These are phyloP conservation scores for Phaeosphaeriaceae sp. DNA, from an alignment of 2,329 filamentous ascomycete genomes.

Conservation along the genomic window DNA sequence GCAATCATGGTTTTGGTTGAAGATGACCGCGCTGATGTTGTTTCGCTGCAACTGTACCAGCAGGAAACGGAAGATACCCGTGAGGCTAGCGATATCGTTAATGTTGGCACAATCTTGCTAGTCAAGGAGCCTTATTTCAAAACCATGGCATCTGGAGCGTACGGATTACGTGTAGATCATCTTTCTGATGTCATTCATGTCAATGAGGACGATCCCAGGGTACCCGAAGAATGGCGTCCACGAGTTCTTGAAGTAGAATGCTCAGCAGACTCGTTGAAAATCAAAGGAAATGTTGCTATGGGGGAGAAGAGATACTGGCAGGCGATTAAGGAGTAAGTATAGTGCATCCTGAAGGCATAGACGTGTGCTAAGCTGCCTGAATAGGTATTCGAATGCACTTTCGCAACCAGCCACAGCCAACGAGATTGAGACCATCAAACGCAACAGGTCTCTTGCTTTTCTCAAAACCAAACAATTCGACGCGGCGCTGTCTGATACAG, in stretches of 20 bases:
- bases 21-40: slow-evolving; percentile 10
- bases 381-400: no score
- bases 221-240: slow-evolving; percentile 49
- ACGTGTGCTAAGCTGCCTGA: no score
- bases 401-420: slow-evolving; percentile 9
- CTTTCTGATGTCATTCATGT: slow-evolving; percentile 56
- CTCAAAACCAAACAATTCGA: slow-evolving; percentile 45
- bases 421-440: slow-evolving; percentile 36
- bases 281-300: neutral
- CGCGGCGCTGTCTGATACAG: slow-evolving; percentile 41
- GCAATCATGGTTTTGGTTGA: slow-evolving; percentile 13
- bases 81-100: no score
- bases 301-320: neutral
- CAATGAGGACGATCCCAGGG: slow-evolving; percentile 38
- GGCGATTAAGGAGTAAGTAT: neutral
- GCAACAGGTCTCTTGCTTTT: slow-evolving; percentile 47
- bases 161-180: slow-evolving; percentile 59
- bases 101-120: no score
- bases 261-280: neutral
- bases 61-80: slow-evolving; percentile 39
- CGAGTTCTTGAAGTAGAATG: neutral
- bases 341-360: slow-evolving; percentile 2
- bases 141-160: slow-evolving; percentile 43
- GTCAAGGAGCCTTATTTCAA: slow-evolving; percentile 61
- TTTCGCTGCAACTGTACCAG: slow-evolving; percentile 22